Percentiles rank a stretch among this genome's conserved stretches.
Conservation (phyloP, 1,284 basidiomycete species). For the Austroboletus novae-zelandiae region DNA sequence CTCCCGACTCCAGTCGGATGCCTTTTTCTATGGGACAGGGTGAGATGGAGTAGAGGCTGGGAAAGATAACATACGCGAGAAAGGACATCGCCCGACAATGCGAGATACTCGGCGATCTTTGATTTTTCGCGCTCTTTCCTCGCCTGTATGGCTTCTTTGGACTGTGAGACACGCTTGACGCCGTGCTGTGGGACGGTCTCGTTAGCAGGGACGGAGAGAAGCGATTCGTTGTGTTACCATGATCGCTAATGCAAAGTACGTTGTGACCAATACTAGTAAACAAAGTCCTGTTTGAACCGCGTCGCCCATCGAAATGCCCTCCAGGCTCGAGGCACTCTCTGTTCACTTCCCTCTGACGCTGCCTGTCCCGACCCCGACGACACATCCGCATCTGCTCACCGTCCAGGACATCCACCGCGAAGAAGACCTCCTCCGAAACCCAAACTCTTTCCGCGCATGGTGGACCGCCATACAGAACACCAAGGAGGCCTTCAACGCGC, state of each 20-base stretch:
- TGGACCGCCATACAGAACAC: constrained; percentile 82
- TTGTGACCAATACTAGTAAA: no score
- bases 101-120: constrained; percentile 74
- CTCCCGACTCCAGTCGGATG: constrained; percentile 61
- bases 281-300: neutral
- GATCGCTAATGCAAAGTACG: neutral
- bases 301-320: constrained; percentile 35
- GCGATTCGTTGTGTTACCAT: constrained; percentile 24
- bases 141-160: constrained; percentile 61
- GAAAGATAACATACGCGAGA: constrained; percentile 49
- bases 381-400: constrained; percentile 75
- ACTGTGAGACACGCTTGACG: constrained; percentile 68
- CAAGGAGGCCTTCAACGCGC: constrained; percentile 60
- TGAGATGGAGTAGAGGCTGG: constrained; percentile 1
- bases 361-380: constrained; percentile 80
- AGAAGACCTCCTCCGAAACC: constrained; percentile 94
- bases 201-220: constrained; percentile 2
- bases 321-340: constrained; percentile 51
- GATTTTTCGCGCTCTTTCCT: constrained; percentile 67
- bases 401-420: constrained; percentile 82
- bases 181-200: constrained; percentile 57
- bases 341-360: constrained; percentile 78
- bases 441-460: constrained; percentile 90
- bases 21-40: constrained; percentile 54
- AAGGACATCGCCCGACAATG: constrained; percentile 65